Evolutionary conservation across 768 basidiomycete species (phyloP).

Genomic region (Tubosaeta sp.): DNA sequence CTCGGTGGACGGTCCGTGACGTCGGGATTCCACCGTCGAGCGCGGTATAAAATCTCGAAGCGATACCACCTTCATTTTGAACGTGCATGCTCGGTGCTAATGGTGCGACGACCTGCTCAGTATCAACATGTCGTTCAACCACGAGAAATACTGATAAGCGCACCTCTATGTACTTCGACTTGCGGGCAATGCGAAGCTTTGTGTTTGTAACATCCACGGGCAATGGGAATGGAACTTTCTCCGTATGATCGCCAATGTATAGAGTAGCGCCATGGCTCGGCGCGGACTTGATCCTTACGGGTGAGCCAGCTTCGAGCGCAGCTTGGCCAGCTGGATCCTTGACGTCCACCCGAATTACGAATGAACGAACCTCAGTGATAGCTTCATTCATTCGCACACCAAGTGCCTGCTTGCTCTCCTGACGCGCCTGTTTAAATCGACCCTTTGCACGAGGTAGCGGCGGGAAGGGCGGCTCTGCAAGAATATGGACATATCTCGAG

Average conservation of each 20-base stretch:
- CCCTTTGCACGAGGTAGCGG: constrained; percentile 4
- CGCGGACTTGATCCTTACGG: constrained; percentile 15
- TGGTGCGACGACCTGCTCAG: constrained; percentile 20
- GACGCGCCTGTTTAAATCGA: neutral
- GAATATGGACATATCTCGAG: constrained; percentile 21
- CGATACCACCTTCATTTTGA: constrained; percentile 15
- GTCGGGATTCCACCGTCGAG: constrained; percentile 9
- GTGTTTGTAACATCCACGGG: constrained; percentile 36
- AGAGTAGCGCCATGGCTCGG: constrained; percentile 1
- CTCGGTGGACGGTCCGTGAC: constrained; percentile 37
- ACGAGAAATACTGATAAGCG: neutral
- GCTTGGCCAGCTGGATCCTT: constrained; percentile 18
- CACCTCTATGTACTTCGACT: constrained; percentile 47
- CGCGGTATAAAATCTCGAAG: constrained; percentile 28
- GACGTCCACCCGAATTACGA: constrained; percentile 20
- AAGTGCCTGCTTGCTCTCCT: constrained; percentile 14
- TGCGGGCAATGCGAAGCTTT: constrained; percentile 48
- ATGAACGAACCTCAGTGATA: constrained; percentile 12
- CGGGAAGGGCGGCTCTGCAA: constrained; percentile 18
- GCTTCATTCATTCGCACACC: constrained; percentile 15
- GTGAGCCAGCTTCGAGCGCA: constrained; percentile 14
- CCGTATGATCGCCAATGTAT: constrained; percentile 13
- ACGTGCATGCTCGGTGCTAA: constrained; percentile 11
- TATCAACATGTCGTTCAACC: neutral
- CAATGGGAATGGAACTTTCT: constrained; percentile 39